These are phyloP conservation scores for Tilletia indica DNA, from an alignment of 1,284 basidiomycete genomes.

Conservation along the genomic window DNA sequence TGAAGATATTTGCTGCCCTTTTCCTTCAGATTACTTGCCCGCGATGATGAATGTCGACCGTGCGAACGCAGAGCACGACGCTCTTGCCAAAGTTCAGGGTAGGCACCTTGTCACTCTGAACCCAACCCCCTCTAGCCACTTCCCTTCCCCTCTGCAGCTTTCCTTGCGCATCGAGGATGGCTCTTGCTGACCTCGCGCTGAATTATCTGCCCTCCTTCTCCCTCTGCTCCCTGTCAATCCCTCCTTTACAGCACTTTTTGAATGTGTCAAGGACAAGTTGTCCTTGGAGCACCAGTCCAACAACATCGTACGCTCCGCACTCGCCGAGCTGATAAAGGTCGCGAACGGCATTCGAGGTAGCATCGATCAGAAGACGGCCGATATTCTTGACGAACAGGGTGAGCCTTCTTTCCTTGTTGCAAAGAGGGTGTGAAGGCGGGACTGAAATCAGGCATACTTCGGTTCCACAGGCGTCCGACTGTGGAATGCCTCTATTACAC, in stretches of 20 bases:
- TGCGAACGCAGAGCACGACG: neutral
- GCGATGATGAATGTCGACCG: neutral
- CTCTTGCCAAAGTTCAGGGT: slow-evolving; percentile 4
- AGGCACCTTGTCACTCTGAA: neutral
- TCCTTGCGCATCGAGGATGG: too few species aligned
- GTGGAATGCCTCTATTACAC: slow-evolving; percentile 3
- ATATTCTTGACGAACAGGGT: slow-evolving; percentile 1
- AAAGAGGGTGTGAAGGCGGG: neutral
- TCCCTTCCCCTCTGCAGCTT: too few species aligned
- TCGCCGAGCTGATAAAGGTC: neutral
- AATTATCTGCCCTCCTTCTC: too few species aligned
- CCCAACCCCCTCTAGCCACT: neutral
- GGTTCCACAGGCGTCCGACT: neutral
- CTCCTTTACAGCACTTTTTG: neutral
- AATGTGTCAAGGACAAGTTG: slow-evolving; percentile 8
- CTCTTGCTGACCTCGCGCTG: too few species aligned
- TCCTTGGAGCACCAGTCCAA: neutral
- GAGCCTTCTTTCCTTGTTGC: neutral
- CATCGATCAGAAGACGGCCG: slow-evolving; percentile 2
- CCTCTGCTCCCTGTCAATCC: too few species aligned
- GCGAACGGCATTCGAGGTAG: neutral
- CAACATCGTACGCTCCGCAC: neutral
- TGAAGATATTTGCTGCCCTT: too few species aligned
- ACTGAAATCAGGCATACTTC: neutral
- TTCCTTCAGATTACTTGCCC: too few species aligned